Conservation (phyloP, 352 stramenopile species). For the Phytophthora agathidicida region DNA sequence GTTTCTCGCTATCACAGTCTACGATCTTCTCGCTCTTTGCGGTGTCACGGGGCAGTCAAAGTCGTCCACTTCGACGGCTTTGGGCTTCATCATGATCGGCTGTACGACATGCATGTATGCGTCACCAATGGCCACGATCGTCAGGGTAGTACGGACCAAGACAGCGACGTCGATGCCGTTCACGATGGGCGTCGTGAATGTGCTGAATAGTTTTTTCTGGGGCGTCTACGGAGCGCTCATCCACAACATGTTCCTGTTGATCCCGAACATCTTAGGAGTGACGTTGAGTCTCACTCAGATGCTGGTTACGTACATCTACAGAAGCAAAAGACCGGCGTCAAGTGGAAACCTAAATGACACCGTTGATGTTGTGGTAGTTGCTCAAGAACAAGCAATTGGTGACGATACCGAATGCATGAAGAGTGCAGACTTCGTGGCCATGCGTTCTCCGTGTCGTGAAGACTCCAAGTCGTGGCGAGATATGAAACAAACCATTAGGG, state of each 20-base stretch:
- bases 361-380: conserved; percentile 7
- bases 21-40: conserved; percentile 31
- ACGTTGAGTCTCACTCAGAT: conserved; percentile 43
- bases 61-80: conserved; percentile 22
- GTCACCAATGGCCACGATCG: conserved; percentile 59
- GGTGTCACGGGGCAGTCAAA: conserved; percentile 29
- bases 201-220: conserved; percentile 30
- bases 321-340: conserved; percentile 22
- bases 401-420: background rate
- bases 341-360: conserved; percentile 2
- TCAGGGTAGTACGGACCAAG: conserved; percentile 30
- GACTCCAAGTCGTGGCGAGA: background rate
- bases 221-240: conserved; percentile 19
- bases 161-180: conserved; percentile 28
- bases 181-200: conserved; percentile 28
- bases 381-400: background rate
- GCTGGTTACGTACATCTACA: conserved; percentile 47
- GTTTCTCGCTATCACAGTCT: conserved; percentile 28
- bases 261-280: conserved; percentile 40
- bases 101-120: conserved; percentile 55
- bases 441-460: conserved; percentile 8
- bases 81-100: conserved; percentile 50
- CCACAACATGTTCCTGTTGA: conserved; percentile 39
- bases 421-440: conserved; percentile 1
- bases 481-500: background rate